Evolutionary conservation across 805 yeast genomes (phyloP), one percentile per base, ranked within the genome.

Genomic region (Danielia reshetovae): DNA sequence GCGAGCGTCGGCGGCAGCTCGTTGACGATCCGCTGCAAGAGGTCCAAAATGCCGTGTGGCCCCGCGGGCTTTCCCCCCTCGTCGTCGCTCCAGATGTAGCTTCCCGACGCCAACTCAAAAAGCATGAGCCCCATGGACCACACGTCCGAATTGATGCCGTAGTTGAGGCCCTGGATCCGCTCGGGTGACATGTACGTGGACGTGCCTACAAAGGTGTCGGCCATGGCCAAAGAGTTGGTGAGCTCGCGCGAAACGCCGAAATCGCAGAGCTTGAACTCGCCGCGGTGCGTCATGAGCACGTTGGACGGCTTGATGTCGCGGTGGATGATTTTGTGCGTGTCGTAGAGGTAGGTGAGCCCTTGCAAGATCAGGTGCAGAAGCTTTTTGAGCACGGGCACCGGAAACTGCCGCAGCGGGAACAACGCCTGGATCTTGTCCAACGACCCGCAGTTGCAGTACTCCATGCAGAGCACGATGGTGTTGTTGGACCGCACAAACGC

Each of bases 141-240:
- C 9, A 93, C 90, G 57, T 93, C 99, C 24, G 95, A 90, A 48
- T 89, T 88, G n/a, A 89, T 81, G 7, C 95, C 84, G 60, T 93
- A 93, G 7, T 81, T 81, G 27, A 85, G 86, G 13, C 99, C 99
- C 60, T 88, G 96, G 36, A 93, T 90, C 43, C 99, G 73, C 52
- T 93, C 99, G 0, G 99, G 99, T 1, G 96, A 85, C 73, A 93
- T 93, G 56, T 93, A 93, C 0, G 95, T 87, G 1, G 96, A 87
- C 0, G 99, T 93, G 1, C 99, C 99, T 7, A 93, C 97, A 68
- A 93, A 93, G 0, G 98, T 93, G 52, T 93, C 96, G 0, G 97
- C 98, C 65, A 65, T 60, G 19, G 72, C 71, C 39, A 93, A 75
- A 1, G 98, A 93, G 59, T 90, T 88, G 37, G 86, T 85, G 33